Evolutionary conservation across 768 basidiomycete genomes (phyloP).

Genomic region (Pholiota microspora): DNA sequence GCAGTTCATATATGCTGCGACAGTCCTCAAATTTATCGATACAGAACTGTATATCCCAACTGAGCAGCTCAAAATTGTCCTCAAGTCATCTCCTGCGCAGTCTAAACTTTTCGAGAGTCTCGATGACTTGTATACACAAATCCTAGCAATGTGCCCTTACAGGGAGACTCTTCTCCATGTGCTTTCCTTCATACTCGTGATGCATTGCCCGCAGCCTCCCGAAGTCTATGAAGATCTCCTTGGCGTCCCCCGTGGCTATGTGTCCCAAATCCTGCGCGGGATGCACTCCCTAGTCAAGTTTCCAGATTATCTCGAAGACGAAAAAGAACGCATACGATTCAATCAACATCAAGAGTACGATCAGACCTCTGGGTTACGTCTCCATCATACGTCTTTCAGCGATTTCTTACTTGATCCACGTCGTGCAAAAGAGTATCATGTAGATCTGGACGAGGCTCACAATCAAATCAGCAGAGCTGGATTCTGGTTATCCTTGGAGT

Average conservation of each 20-base stretch:
- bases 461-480: not conserved
- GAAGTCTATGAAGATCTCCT: conserved; percentile 14
- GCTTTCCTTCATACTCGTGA: conserved; percentile 6
- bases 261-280: conserved; percentile 6
- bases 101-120: conserved; percentile 5
- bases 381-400: conserved; percentile 11
- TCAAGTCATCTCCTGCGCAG: not conserved
- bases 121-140: conserved; percentile 13
- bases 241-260: conserved; percentile 1
- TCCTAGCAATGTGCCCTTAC: conserved; percentile 5
- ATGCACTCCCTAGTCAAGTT: conserved; percentile 12
- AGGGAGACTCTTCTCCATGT: conserved; percentile 1
- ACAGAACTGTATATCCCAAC: conserved; percentile 6
- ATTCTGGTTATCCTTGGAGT: not conserved
- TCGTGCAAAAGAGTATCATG: conserved; percentile 6
- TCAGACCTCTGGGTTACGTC: conserved; percentile 11
- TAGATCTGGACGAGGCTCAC: not conserved
- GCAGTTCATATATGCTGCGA: conserved; percentile 17
- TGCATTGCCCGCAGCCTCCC: conserved; percentile 11
- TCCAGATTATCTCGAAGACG: conserved; percentile 7
- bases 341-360: conserved; percentile 10
- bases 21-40: conserved; percentile 15
- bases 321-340: conserved; percentile 6
- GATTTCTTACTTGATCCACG: conserved; percentile 13
- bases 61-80: conserved; percentile 9